Conservation (phyloP, 768 basidiomycete genomes). For the Pleurotus platypus region DNA sequence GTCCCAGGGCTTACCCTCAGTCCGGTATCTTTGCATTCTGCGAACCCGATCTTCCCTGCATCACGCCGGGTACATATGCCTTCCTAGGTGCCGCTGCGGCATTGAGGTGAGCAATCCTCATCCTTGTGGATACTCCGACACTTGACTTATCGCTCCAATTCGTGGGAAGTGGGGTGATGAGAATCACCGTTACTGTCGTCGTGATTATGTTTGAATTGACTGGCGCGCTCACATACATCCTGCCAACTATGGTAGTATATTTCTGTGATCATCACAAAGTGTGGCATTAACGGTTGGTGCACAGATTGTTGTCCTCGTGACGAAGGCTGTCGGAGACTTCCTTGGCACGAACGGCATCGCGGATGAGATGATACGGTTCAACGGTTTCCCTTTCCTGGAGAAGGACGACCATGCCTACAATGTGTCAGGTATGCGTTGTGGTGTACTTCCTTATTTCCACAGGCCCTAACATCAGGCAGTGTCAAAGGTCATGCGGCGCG, state of each 20-base stretch:
- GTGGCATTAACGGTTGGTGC: conserved; percentile 10
- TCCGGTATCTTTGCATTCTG: conserved; percentile 90
- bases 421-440: conserved; percentile 65
- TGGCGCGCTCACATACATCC: conserved; percentile 92
- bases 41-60: conserved; percentile 89
- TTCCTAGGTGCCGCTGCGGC: conserved; percentile 96
- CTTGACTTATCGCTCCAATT: background rate
- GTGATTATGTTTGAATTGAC: conserved; percentile 99
- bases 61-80: conserved; percentile 98
- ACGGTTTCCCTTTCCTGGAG: conserved; percentile 95
- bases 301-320: conserved; percentile 93
- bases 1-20: conserved; percentile 69
- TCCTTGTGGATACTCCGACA: background rate
- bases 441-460: background rate
- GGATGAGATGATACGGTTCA: conserved; percentile 95
- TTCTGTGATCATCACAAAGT: background rate
- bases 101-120: conserved; percentile 55
- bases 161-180: conserved; percentile 79
- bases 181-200: conserved; percentile 96
- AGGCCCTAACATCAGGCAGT: conserved; percentile 41
- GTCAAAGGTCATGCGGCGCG: conserved; percentile 84
- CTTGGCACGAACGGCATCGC: conserved; percentile 93
- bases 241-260: conserved; percentile 88
- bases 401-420: conserved; percentile 93
- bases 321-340: conserved; percentile 95